Evolutionary conservation across 345 rosid genomes (phyloP).

Genomic region (Limnanthes douglasii): DNA sequence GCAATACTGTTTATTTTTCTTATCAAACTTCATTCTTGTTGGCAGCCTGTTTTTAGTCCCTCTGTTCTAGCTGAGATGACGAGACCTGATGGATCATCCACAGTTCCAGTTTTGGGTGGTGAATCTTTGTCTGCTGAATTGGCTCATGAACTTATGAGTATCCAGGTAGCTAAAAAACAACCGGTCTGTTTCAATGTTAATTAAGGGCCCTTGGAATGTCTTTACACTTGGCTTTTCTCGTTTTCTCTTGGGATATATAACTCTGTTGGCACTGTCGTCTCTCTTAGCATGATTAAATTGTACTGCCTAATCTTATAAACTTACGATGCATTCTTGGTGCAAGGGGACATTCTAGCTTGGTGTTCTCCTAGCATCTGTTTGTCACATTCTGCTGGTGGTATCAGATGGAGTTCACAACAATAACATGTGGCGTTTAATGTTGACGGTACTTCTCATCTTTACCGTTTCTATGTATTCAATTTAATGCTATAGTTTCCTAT

Average conservation of each 20-base stretch:
- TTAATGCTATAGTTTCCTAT: not conserved
- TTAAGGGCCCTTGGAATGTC: not conserved
- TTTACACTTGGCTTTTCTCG: not conserved
- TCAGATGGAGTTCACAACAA: slow-evolving; percentile 65
- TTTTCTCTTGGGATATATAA: too few species aligned
- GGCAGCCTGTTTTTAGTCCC: slow-evolving; percentile 73
- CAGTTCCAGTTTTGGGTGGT: slow-evolving; percentile 41
- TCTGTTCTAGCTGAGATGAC: slow-evolving; percentile 67
- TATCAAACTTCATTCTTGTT: slow-evolving; percentile 3
- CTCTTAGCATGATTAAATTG: too few species aligned
- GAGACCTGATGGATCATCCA: slow-evolving; percentile 69
- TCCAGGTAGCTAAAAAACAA: slow-evolving; percentile 45
- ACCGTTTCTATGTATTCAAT: too few species aligned
- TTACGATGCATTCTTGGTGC: slow-evolving; percentile 19
- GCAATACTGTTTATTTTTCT: slow-evolving; percentile 4
- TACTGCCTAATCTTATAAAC: slow-evolving; percentile 10
- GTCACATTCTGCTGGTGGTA: slow-evolving; percentile 69
- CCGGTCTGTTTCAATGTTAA: too few species aligned
- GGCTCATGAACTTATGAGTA: slow-evolving; percentile 67
- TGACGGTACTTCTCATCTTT: slow-evolving; percentile 28
- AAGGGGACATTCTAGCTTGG: slow-evolving; percentile 65
- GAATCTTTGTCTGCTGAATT: slow-evolving; percentile 65
- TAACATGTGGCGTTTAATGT: slow-evolving; percentile 51
- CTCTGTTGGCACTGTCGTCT: too few species aligned
- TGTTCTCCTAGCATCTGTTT: slow-evolving; percentile 61